Conservation (phyloP, 2,329 filamentous ascomycete genomes). For the Phoma herbarum region DNA sequence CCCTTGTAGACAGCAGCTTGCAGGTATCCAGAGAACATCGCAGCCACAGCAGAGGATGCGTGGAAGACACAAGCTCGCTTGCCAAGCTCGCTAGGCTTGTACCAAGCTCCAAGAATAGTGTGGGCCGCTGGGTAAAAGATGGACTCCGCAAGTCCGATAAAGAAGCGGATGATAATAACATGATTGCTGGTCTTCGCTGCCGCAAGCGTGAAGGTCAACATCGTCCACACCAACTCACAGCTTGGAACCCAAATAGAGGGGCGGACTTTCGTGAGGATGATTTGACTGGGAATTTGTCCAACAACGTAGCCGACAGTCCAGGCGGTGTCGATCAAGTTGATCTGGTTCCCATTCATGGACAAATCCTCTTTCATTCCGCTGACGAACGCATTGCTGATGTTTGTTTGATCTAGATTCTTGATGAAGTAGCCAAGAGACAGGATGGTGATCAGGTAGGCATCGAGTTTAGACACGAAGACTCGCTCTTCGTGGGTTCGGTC, state of each 20-base stretch:
- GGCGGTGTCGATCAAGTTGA: slow-evolving; percentile 33
- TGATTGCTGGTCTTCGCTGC: slow-evolving; percentile 34
- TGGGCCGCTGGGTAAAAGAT: slow-evolving; percentile 34
- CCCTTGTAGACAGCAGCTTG: slow-evolving; percentile 33
- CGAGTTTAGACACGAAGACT: slow-evolving; percentile 35
- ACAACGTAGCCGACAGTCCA: slow-evolving; percentile 35
- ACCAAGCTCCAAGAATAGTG: slow-evolving; percentile 37
- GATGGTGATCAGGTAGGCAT: slow-evolving; percentile 34
- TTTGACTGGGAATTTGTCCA: slow-evolving; percentile 34
- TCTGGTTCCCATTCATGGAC: slow-evolving; percentile 33
- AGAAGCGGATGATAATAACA: slow-evolving; percentile 35
- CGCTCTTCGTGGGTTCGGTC: slow-evolving; percentile 33
- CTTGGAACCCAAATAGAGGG: slow-evolving; percentile 34
- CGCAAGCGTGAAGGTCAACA: slow-evolving; percentile 34
- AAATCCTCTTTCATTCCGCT: slow-evolving; percentile 42
- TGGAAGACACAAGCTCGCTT: slow-evolving; percentile 39
- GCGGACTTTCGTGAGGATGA: slow-evolving; percentile 34
- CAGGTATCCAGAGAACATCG: slow-evolving; percentile 37
- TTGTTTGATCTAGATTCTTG: slow-evolving; percentile 39
- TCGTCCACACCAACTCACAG: slow-evolving; percentile 34
- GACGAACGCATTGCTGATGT: slow-evolving; percentile 39
- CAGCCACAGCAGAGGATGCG: slow-evolving; percentile 30
- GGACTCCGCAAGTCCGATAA: slow-evolving; percentile 32
- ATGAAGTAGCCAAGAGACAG: slow-evolving; percentile 36
- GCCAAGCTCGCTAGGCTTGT: slow-evolving; percentile 34